These are phyloP conservation scores for Colletotrichum sp. DNA, from an alignment of 2,329 filamentous ascomycete genomes.

Conservation along the genomic window DNA sequence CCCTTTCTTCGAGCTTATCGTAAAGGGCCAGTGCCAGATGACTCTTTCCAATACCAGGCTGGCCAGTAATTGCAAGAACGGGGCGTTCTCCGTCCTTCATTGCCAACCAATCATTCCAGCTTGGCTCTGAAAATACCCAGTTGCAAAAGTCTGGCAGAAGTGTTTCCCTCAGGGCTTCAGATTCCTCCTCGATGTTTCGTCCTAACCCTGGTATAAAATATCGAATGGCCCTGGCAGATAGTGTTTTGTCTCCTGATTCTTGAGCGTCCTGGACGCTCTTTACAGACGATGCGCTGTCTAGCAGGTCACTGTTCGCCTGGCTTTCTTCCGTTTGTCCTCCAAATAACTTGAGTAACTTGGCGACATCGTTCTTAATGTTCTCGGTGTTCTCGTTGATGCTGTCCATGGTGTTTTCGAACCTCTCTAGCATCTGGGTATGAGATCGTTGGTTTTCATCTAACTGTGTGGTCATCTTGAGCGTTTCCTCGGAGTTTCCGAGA, in stretches of 20 bases:
- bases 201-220: not conserved
- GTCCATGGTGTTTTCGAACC: not conserved
- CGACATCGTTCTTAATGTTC: not conserved
- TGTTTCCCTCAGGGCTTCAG: not conserved
- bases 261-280: not conserved
- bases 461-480: not conserved
- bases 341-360: not conserved
- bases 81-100: not conserved
- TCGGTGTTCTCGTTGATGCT: not conserved
- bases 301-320: fast-evolving
- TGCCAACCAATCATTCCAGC: not conserved
- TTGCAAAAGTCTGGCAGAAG: not conserved
- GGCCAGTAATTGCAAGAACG: not conserved
- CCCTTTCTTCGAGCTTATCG: not conserved
- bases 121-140: not conserved
- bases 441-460: not conserved
- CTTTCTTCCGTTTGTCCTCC: not conserved
- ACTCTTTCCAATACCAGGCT: not conserved
- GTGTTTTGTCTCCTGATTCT: not conserved
- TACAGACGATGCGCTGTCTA: not conserved
- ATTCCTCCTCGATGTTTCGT: not conserved
- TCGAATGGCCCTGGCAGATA: not conserved
- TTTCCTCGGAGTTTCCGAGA: not conserved
- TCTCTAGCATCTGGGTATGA: not conserved
- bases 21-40: not conserved